Evolutionary conservation across 2,329 filamentous ascomycete genomes (phyloP), one percentile per base, ranked within the genome.

Genomic region (Exophiala spinifera): DNA sequence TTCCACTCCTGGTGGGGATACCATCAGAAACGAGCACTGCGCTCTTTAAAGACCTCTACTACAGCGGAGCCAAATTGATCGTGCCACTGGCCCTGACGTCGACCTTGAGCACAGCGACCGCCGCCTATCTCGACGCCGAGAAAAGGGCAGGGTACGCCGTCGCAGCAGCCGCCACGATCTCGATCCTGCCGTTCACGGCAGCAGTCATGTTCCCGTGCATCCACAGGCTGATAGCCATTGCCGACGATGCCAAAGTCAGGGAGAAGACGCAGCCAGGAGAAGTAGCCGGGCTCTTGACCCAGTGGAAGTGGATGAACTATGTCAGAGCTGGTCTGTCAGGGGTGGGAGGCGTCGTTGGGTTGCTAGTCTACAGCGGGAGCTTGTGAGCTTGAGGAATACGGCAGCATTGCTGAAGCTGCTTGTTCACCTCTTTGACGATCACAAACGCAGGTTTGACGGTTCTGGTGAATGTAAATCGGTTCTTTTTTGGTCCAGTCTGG

Each of bases 251-350:
- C 8, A 31, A 17, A 3, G 17, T 50, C n/a, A 23, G 40, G 28
- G 49, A 59, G 49, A 56, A 51, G 23, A 45, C 39, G 23, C 23
- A 34, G 17, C n/a, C 37, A 21, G 54, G 23, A 11, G 53, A 55
- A 33, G 54, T 57, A 6, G 46, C 45, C 10, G 17, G 19, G 25
- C 23, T 60, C 19, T 51, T 55, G 17, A 40, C 23, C 43, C 31
- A 36, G 33, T 58, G 59, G 59, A 37, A 36, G n/a, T 60, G 56
- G 51, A 61, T 60, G 57, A 57, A 61, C 25, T 13, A 53, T 15
- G 51, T 55, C 6, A 23, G 57, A 39, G 48, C 54, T 11, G 51
- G 14, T 19, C 13, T 58, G 51, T 54, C 57, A 19, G 54, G 44
- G 17, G 19, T 58, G 14, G 56, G 49, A 15, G 58, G 53, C 8